These are phyloP conservation scores for Spizellomyces sp. DNA, from an alignment of 192 early-diverging fungal genomes.

Conservation along the genomic window DNA sequence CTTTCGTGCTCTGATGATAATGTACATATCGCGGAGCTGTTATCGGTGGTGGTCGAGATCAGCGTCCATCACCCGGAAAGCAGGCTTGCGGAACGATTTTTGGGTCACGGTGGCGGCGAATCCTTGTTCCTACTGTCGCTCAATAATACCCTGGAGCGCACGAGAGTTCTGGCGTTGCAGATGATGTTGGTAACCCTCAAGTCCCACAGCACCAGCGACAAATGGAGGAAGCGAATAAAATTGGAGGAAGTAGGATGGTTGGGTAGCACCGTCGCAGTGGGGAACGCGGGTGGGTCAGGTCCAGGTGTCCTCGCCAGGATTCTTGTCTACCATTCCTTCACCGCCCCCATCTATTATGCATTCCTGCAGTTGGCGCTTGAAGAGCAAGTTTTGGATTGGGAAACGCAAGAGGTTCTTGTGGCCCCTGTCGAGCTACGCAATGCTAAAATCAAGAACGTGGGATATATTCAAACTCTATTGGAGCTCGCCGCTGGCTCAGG, in stretches of 20 bases:
- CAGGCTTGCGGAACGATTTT: slow-evolving; percentile 14
- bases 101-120: slow-evolving; percentile 16
- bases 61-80: background rate
- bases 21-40: slow-evolving; percentile 5
- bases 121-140: slow-evolving; percentile 3
- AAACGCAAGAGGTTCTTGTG: slow-evolving; percentile 15
- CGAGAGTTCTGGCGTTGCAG: slow-evolving; percentile 20
- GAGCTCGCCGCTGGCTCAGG: slow-evolving; percentile 8
- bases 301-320: background rate
- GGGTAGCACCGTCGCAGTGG: background rate
- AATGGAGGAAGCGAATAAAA: slow-evolving; percentile 37
- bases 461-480: slow-evolving; percentile 23
- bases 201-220: slow-evolving; percentile 33
- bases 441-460: slow-evolving; percentile 24
- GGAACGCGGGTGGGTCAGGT: slow-evolving; percentile 11
- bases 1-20: slow-evolving; percentile 1
- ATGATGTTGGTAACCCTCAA: slow-evolving; percentile 1
- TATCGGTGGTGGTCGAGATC: slow-evolving; percentile 9
- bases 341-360: slow-evolving; percentile 22
- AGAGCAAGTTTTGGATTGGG: slow-evolving; percentile 36
- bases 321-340: slow-evolving; percentile 2
- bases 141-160: background rate
- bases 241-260: slow-evolving; percentile 35
- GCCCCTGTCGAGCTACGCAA: slow-evolving; percentile 21
- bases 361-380: slow-evolving; percentile 42